Conservation (phyloP, 495 filamentous ascomycete species). For the Lepraria neglecta region DNA sequence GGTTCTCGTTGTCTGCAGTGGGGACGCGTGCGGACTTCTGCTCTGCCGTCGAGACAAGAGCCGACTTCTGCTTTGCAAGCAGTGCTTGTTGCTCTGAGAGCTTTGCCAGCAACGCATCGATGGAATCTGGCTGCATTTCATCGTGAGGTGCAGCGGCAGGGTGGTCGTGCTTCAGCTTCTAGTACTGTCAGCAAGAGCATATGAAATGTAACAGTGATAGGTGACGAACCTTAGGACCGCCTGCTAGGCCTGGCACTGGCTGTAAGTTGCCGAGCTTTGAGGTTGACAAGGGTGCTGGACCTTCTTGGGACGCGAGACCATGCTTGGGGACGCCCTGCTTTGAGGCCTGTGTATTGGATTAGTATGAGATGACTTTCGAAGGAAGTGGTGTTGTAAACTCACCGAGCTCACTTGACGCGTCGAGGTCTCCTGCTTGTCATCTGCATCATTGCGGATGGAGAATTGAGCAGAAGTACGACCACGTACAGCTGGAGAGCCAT, state of each 20-base stretch:
- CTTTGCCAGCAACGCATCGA: conserved; percentile 60
- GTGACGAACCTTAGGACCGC: conserved; percentile 30
- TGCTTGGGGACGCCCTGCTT: conserved; percentile 27
- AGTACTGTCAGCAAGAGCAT: conserved; percentile 15
- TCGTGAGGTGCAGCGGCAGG: conserved; percentile 30
- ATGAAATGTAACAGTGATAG: neutral
- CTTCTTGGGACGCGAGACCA: conserved; percentile 29
- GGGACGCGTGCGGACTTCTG: conserved; percentile 46
- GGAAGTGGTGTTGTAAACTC: conserved; percentile 8
- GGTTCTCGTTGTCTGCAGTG: conserved; percentile 33
- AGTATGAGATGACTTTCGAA: neutral
- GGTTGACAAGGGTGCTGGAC: conserved; percentile 35
- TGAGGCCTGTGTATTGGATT: conserved; percentile 1
- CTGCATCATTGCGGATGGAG: conserved; percentile 29
- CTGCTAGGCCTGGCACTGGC: conserved; percentile 14
- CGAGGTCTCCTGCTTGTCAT: conserved; percentile 19
- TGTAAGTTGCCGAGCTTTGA: conserved; percentile 41
- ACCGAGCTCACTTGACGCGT: conserved; percentile 20
- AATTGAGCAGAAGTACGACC: conserved; percentile 32
- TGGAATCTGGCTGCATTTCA: conserved; percentile 31
- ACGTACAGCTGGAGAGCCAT: conserved; percentile 45
- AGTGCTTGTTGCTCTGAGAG: conserved; percentile 59
- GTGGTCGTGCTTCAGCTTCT: conserved; percentile 50
- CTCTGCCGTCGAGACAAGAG: conserved; percentile 31
- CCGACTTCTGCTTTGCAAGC: conserved; percentile 49